Evolutionary conservation across 768 basidiomycete species (phyloP), one percentile per base, ranked within the genome.

Genomic region (Sporobolomyces phaffii): DNA sequence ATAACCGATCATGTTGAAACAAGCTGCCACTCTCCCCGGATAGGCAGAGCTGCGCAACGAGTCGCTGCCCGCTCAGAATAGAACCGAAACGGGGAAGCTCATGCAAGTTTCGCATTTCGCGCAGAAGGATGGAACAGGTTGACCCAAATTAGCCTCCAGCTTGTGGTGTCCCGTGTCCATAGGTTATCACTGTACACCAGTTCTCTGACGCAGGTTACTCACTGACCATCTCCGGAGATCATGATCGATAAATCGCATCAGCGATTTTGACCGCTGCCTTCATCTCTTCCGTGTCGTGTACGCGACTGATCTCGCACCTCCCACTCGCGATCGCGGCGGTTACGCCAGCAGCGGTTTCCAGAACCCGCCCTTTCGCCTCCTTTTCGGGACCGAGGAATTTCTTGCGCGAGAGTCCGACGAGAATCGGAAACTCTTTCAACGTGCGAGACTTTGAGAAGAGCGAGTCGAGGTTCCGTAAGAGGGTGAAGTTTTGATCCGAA

Each of bases 391-490:
- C 91, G 13, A 94, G 79, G 77, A 93, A 91, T 0, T 88, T 86
- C 76, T 98, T 98, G 52, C 87, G 80, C 14, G 90, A 93, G 1
- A 85, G 77, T 3, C 91, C 91, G 31, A 94, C 83, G 8, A 98
- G 81, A 18, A 78, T 53, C 0, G 80, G 80, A 84, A 75, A 86
- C 83, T 41, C 64, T 13, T 29, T 24, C 13, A 74, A 36, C 20
- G 64, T 36, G 9, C 18, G 11, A 15, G 50, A 60, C 47, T 51
- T 70, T 50, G 68, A 70, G 50, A 72, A n/a, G 45, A 89, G 59
- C 17, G 76, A 53, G 67, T 76, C 24, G 75, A 81, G 56, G 80
- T 82, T 72, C 14, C 86, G 81, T 53, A 98, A 76, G 15, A 94
- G 73, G 67, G 82, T 80, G 38, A 91, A 70, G 77, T 94, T 93